A percentile compares a stretch with the other conserved stretches of the same genome.
phyloP scores from a whole-genome alignment of 345 rosid species.

The Acer campestre region DNA sequence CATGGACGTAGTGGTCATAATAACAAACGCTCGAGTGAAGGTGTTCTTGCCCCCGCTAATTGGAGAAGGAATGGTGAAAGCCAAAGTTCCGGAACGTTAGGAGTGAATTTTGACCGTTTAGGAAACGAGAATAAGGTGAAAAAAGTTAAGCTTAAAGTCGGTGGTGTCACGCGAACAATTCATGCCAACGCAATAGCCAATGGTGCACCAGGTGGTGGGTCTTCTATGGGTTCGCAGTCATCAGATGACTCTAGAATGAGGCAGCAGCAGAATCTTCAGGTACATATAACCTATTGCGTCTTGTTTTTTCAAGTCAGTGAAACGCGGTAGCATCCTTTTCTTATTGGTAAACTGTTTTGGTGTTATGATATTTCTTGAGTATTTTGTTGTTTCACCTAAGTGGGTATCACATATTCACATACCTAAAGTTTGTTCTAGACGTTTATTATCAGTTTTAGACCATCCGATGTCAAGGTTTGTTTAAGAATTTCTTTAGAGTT shows the following conservation, averaged over 20 bases:
- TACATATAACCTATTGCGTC: conserved; percentile 21
- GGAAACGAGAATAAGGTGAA: conserved; percentile 56
- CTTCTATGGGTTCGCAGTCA: conserved; percentile 42
- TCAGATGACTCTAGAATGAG: conserved; percentile 34
- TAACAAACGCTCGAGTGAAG: conserved; percentile 64
- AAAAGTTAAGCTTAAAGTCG: conserved; percentile 70
- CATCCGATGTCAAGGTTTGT: not conserved
- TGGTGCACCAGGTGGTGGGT: conserved; percentile 46
- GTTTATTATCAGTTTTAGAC: not conserved
- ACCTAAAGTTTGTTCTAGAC: not conserved
- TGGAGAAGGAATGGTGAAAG: conserved; percentile 61
- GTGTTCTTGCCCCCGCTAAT: conserved; percentile 76
- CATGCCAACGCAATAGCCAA: conserved; percentile 47
- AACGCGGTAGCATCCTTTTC: not conserved
- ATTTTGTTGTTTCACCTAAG: not conserved
- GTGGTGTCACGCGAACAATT: conserved; percentile 59
- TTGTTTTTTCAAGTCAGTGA: conserved; percentile 9
- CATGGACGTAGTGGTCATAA: conserved; percentile 34
- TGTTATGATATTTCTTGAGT: conserved; percentile 6
- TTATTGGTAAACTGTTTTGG: not conserved
- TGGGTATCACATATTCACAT: not conserved
- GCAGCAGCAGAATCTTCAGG: conserved; percentile 55
- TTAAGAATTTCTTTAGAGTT: not conserved
- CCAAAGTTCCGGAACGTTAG: conserved; percentile 39
- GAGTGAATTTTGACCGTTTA: conserved; percentile 32